Evolutionary conservation across 73 alveolate species (phyloP), one percentile per base, ranked within the genome.

Genomic region (Uronychia setigera): DNA sequence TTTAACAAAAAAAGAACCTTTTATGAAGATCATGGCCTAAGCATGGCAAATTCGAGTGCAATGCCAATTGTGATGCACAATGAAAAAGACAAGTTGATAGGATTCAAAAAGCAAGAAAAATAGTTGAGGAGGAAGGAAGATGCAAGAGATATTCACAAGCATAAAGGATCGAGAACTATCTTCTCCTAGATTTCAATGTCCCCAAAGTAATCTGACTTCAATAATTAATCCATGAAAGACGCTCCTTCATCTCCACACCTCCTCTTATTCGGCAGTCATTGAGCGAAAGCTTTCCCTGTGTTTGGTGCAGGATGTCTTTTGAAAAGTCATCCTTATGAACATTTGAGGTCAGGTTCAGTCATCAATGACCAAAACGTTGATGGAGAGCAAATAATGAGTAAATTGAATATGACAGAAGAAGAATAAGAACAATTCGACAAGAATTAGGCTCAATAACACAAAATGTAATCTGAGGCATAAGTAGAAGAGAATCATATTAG

Each of bases 251-350:
- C 67, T 46, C 67, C 67, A 11, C 67, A 46, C 19, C 5, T 46
- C 19, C 67, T 46, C 19, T 19, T 46, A 11, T 46, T 11, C 67
- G 67, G 67, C n/a, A 46, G 67, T 46, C 67, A 46, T 19, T 11
- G 67, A 46, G 67, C 67, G n/a, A 46, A 46, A 19, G 67, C 67
- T 46, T 46, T 46, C 67, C 67, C 67, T 11, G 67, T 46, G 67
- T 46, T 46, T 19, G 67, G 67, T 19, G 5, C 67, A 19, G 67
- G 67, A 5, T 46, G 67, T 19, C 67, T 46, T 19, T 19, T 46
- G 67, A 46, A 46, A 19, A 46, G 67, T 19, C 67, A 46, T 46
- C 67, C 67, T 5, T 46, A 46, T 46, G 67, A 46, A n/a, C n/a
- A n/a, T 46, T 46, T 19, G n/a, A 19, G 67, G 67, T 46, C 67